phyloP scores from a whole-genome alignment of 2,329 filamentous ascomycete genomes.

The Pestalotiopsis sp. region DNA sequence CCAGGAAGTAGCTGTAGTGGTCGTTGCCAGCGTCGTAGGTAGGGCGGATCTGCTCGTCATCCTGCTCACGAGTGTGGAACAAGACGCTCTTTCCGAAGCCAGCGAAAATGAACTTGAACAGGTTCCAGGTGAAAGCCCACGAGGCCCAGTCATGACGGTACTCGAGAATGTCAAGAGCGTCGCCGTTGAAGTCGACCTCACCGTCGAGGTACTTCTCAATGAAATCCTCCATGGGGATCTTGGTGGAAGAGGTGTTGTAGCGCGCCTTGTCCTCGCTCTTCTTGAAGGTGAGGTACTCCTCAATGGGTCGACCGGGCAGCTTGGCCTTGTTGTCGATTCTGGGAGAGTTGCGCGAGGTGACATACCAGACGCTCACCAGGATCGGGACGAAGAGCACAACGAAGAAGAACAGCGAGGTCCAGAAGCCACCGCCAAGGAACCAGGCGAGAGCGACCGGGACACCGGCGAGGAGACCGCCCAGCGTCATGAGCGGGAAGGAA shows the following conservation, averaged over 20 bases:
- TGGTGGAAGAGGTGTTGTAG: slow-evolving; percentile 44
- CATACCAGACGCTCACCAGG: slow-evolving; percentile 77
- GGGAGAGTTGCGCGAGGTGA: slow-evolving; percentile 76
- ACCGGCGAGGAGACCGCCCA: slow-evolving; percentile 68
- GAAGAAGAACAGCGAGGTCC: slow-evolving; percentile 74
- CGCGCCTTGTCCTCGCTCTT: slow-evolving; percentile 57
- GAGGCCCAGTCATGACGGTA: slow-evolving; percentile 94
- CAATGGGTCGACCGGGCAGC: slow-evolving; percentile 79
- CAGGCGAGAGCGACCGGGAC: slow-evolving; percentile 79
- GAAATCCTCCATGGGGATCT: slow-evolving; percentile 88
- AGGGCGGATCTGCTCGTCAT: slow-evolving; percentile 93
- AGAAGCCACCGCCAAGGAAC: slow-evolving; percentile 79
- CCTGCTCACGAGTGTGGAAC: slow-evolving; percentile 87
- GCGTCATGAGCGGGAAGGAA: slow-evolving; percentile 79
- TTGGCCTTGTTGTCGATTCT: slow-evolving; percentile 88
- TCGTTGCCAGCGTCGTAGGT: slow-evolving; percentile 96
- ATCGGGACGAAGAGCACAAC: slow-evolving; percentile 80
- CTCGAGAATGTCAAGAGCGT: slow-evolving; percentile 83
- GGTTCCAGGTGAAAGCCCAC: slow-evolving; percentile 81
- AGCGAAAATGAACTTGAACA: slow-evolving; percentile 84
- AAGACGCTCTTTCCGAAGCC: slow-evolving; percentile 72
- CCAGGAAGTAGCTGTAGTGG: slow-evolving; percentile 96
- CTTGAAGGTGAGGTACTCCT: slow-evolving; percentile 85
- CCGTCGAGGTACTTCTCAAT: slow-evolving; percentile 95
- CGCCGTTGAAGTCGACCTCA: slow-evolving; percentile 90